phyloP scores from a whole-genome alignment of 306 rosid species.

The Prunus mongolica region DNA sequence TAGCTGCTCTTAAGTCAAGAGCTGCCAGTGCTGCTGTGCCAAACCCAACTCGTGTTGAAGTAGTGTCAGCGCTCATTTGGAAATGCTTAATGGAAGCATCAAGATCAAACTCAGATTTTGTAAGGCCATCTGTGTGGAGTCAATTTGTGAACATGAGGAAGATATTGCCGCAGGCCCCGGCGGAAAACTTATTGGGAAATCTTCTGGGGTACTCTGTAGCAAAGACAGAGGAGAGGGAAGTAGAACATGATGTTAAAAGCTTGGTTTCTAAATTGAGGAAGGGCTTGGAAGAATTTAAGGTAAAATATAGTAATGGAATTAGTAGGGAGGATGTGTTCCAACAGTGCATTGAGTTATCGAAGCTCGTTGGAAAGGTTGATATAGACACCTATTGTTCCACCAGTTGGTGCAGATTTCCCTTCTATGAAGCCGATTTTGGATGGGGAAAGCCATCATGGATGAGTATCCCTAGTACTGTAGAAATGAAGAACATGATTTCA shows the following conservation, averaged over 20 bases:
- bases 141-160: conserved; percentile 32
- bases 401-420: conserved; percentile 16
- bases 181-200: conserved; percentile 35
- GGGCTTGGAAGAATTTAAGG: neutral
- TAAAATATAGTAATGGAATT: neutral
- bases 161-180: conserved; percentile 18
- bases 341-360: neutral
- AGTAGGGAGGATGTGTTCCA: neutral
- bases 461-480: neutral
- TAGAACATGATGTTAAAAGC: neutral
- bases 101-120: conserved; percentile 8
- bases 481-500: neutral
- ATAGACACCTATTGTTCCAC: neutral
- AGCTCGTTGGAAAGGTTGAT: neutral
- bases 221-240: neutral
- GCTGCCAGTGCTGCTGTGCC: neutral
- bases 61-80: too few species aligned
- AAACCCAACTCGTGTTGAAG: neutral
- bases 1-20: neutral
- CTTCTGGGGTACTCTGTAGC: conserved; percentile 25
- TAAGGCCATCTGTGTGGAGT: conserved; percentile 16
- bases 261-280: neutral
- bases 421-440: conserved; percentile 20
- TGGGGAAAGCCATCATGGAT: conserved; percentile 36
- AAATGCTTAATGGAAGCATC: conserved; percentile 10